Percentiles rank a stretch among this genome's conserved stretches.
These are phyloP conservation scores for Polyporus arcularius DNA, from an alignment of 768 basidiomycete genomes.

Conservation along the genomic window DNA sequence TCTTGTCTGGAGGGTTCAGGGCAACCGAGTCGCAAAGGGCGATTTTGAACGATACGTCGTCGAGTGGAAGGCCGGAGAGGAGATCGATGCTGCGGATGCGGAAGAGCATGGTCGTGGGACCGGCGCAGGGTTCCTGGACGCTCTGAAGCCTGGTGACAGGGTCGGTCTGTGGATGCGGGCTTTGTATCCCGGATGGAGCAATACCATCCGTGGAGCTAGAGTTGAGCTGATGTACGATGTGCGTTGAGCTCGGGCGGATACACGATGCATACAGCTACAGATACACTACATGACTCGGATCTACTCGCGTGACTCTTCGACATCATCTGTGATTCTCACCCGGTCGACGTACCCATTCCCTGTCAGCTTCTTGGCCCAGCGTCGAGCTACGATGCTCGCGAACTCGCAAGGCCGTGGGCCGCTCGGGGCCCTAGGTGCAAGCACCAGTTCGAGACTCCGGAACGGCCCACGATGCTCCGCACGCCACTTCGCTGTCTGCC, in stretches of 20 bases:
- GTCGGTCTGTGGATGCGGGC: conserved; percentile 10
- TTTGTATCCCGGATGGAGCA: background rate
- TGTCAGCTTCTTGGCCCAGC: too few species aligned
- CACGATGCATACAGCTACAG: background rate
- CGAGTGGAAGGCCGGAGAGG: background rate
- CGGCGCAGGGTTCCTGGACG: conserved; percentile 1
- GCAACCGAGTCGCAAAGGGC: conserved; percentile 1
- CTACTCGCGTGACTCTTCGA: too few species aligned
- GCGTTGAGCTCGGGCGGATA: background rate
- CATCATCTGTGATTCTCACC: too few species aligned
- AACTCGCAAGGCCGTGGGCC: too few species aligned
- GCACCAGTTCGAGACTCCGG: too few species aligned
- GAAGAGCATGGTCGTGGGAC: background rate
- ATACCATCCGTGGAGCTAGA: background rate
- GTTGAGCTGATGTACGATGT: background rate
- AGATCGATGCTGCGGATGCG: background rate
- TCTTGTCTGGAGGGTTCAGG: conserved; percentile 4
- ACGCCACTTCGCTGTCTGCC: too few species aligned
- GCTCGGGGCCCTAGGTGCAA: too few species aligned
- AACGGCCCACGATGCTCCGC: too few species aligned
- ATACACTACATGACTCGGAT: background rate
- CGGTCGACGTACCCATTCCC: too few species aligned
- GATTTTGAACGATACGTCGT: background rate
- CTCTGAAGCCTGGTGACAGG: conserved; percentile 4
- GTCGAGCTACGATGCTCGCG: too few species aligned